Base-by-base conservation (phyloP, 768 basidiomycete genomes). In the button mushroom (Agaricus bisporus) region DNA sequence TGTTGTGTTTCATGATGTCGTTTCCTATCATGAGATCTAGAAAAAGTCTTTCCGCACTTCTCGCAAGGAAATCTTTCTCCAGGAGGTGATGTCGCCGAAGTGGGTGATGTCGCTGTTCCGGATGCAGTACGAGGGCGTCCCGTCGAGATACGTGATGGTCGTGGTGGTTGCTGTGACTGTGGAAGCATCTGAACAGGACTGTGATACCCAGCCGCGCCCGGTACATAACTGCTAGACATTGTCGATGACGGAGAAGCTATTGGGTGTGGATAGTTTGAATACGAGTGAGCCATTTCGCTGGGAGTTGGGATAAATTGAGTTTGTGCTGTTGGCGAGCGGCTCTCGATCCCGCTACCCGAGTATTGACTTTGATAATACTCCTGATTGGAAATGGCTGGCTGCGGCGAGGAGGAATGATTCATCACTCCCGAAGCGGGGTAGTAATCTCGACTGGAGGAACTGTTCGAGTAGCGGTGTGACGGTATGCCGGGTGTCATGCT, bases 1-100 rank as follows among this genome's bases (percentile, higher is more conserved):
- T 90, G 88, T 60, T 88, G 84, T 14, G 84, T 87, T 67, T 89
- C 87, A 59, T 81, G 80, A 68, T 91, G 88, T 57, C 88, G 79
- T 69, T 90, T 88, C 59, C 86, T 80, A 68, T 91, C 88, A 67
- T 90, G 87, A 54, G 84, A 77, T 57, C 88, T 80, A 32, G 86
- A 88, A 66, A 91, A 91, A 22, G 86, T 85, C 68, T 86, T 85
- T 49, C 83, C 82, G 66, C 88, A 91, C 59, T 79, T 77, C 54
- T 85, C 80, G 70, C 88, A 91, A 52, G 77, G 73, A 70, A 77
- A 87, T 37, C 86, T 80, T 63, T 88, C 86, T 46, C 76, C 77
- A 44, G 74, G 68, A 49, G 76, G 68, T 54, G 72, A 73, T 41
- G 71, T 63, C 36, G 67, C 61, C 17, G 70, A 66, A 36, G 66